These are phyloP conservation scores for Aspergillus piperis DNA, from an alignment of 2,329 filamentous ascomycete species.

Conservation along the genomic window DNA sequence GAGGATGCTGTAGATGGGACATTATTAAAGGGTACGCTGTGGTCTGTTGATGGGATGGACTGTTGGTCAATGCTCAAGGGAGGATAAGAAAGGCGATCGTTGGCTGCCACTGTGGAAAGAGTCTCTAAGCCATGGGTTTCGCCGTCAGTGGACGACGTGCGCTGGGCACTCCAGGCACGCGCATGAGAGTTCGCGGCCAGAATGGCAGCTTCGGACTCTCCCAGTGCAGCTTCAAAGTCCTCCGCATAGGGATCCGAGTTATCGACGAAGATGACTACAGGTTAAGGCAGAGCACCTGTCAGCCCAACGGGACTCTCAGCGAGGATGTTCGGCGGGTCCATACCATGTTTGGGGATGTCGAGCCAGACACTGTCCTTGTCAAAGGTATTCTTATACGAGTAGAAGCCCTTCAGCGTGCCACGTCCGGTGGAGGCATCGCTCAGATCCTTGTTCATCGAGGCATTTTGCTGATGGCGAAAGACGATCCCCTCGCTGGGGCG, in stretches of 20 bases:
- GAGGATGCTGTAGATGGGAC: slow-evolving; percentile 26
- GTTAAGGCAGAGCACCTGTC: background rate
- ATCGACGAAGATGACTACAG: slow-evolving; percentile 61
- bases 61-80: slow-evolving; percentile 25
- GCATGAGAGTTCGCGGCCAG: slow-evolving; percentile 30
- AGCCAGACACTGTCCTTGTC: slow-evolving; percentile 63
- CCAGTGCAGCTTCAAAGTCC: slow-evolving; percentile 42
- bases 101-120: slow-evolving; percentile 54
- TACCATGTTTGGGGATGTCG: slow-evolving; percentile 61
- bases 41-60: slow-evolving; percentile 23
- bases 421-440: slow-evolving; percentile 41
- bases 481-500: slow-evolving; percentile 63
- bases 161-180: slow-evolving; percentile 37
- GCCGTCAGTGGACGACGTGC: slow-evolving; percentile 29
- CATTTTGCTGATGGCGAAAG: slow-evolving; percentile 70
- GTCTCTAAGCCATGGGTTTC: slow-evolving; percentile 57
- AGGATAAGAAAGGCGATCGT: slow-evolving; percentile 38
- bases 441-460: slow-evolving; percentile 61
- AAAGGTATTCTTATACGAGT: slow-evolving; percentile 68
- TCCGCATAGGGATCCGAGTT: slow-evolving; percentile 64
- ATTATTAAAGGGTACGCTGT: slow-evolving; percentile 23
- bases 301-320: background rate
- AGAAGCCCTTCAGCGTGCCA: slow-evolving; percentile 60
- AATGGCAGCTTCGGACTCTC: slow-evolving; percentile 33
- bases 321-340: slow-evolving; percentile 11